These are phyloP conservation scores for Choanephora cucurbitarum DNA, from an alignment of 371 early-diverging fungal species.

Conservation along the genomic window DNA sequence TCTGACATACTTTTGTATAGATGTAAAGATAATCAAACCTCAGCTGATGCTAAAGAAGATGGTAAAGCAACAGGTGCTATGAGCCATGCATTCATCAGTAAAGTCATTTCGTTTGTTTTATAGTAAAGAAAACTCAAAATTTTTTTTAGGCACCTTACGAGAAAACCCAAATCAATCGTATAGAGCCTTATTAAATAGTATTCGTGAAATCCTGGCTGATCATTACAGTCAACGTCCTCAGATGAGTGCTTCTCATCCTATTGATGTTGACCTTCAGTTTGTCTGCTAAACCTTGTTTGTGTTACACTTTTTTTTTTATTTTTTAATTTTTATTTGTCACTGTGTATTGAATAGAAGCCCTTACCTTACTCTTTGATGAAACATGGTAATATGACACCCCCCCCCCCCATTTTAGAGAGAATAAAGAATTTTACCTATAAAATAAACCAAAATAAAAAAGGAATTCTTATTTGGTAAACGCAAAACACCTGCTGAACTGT, in stretches of 20 bases:
- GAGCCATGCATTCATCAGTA: slow-evolving; percentile 77
- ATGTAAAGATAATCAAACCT: slow-evolving; percentile 90
- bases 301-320: no score
- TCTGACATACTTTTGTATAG: no score
- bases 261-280: slow-evolving; percentile 33
- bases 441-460: slow-evolving; percentile 21
- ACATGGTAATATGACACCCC: no score
- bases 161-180: slow-evolving; percentile 34
- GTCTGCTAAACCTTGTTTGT: slow-evolving; percentile 19
- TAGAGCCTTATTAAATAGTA: slow-evolving; percentile 26
- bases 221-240: slow-evolving; percentile 36
- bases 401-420: no score
- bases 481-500: slow-evolving; percentile 87
- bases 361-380: no score
- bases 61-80: slow-evolving; percentile 75
- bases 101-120: slow-evolving; percentile 5
- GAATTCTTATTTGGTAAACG: slow-evolving; percentile 69
- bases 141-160: slow-evolving; percentile 17
- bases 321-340: no score
- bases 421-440: no score
- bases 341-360: no score
- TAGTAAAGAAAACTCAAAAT: neutral
- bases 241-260: slow-evolving; percentile 34
- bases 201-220: slow-evolving; percentile 29
- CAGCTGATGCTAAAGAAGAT: slow-evolving; percentile 75